Conservation (phyloP, 1,139 yeast genomes). For the Yamadazyma dendronema region DNA sequence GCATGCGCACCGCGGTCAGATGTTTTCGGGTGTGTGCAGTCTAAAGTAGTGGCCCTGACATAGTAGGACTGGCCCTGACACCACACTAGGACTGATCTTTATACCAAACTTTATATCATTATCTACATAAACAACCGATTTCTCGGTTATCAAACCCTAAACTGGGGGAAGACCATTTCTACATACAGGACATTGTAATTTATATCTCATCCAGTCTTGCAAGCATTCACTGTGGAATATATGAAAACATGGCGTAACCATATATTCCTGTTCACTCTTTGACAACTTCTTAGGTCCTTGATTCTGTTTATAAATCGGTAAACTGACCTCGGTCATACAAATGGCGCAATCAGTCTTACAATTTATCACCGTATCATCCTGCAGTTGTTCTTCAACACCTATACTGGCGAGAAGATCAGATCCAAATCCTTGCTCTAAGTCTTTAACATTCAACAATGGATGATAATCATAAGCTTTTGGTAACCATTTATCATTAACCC, state of each 20-base stretch:
- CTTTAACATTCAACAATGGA: conserved; percentile 57
- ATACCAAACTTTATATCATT: too few species aligned
- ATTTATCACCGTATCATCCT: conserved; percentile 23
- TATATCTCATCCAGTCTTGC: conserved; percentile 91
- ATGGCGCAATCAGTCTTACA: conserved; percentile 72
- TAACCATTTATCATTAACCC: conserved; percentile 69
- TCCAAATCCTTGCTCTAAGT: conserved; percentile 58
- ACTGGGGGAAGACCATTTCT: conserved; percentile 79
- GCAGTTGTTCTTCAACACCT: conserved; percentile 19
- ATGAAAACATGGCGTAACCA: conserved; percentile 93
- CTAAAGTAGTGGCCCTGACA: too few species aligned
- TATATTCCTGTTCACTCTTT: conserved; percentile 48
- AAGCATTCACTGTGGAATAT: conserved; percentile 85
- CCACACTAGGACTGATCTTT: too few species aligned
- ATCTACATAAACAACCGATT: background rate
- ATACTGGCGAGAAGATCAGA: conserved; percentile 30
- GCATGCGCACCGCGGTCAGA: background rate
- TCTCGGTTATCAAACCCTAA: conserved; percentile 2
- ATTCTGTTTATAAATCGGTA: conserved; percentile 46
- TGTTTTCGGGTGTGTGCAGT: background rate
- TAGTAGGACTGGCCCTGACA: too few species aligned
- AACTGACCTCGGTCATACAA: conserved; percentile 75
- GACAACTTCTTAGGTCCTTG: too few species aligned
- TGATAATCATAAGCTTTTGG: conserved; percentile 85
- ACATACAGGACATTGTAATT: conserved; percentile 92